Evolutionary conservation across 2,329 filamentous ascomycete species (phyloP).

Genomic region (Pseudocercospora ulei): DNA sequence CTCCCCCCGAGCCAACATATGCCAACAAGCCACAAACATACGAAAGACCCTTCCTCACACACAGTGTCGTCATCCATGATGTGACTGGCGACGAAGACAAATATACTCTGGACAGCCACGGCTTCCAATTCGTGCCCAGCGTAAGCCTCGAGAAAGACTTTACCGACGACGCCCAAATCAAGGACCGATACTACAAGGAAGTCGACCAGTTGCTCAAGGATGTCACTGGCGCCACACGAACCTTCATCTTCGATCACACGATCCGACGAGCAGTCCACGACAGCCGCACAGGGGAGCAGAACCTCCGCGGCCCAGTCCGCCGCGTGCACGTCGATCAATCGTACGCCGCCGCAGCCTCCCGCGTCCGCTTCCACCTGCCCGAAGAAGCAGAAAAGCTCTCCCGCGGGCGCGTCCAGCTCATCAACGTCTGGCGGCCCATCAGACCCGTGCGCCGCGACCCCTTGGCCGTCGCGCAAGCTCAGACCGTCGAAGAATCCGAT

Average conservation of each 20-base stretch:
- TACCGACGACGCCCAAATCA: slow-evolving; percentile 35
- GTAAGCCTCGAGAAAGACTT: slow-evolving; percentile 35
- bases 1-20: slow-evolving; percentile 21
- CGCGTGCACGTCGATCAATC: slow-evolving; percentile 53
- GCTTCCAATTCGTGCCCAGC: slow-evolving; percentile 35
- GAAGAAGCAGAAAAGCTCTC: slow-evolving; percentile 40
- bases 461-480: slow-evolving; percentile 50
- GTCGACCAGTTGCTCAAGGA: slow-evolving; percentile 35
- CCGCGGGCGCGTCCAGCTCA: slow-evolving; percentile 45
- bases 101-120: slow-evolving; percentile 25
- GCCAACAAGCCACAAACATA: slow-evolving; percentile 30
- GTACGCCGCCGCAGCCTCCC: slow-evolving; percentile 38
- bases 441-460: slow-evolving; percentile 47
- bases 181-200: slow-evolving; percentile 35
- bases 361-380: slow-evolving; percentile 42
- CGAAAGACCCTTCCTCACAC: slow-evolving; percentile 28
- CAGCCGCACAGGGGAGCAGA: slow-evolving; percentile 10
- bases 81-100: slow-evolving; percentile 39
- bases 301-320: slow-evolving; percentile 41
- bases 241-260: slow-evolving; percentile 56
- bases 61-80: slow-evolving; percentile 37
- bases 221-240: slow-evolving; percentile 46
- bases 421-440: slow-evolving; percentile 38
- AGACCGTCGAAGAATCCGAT: slow-evolving; percentile 50
- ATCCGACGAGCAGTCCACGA: slow-evolving; percentile 43